Evolutionary conservation across 2,329 filamentous ascomycete species (phyloP), one percentile per base, ranked within the genome.

Genomic region (Macrophomina pseudophaseolina): DNA sequence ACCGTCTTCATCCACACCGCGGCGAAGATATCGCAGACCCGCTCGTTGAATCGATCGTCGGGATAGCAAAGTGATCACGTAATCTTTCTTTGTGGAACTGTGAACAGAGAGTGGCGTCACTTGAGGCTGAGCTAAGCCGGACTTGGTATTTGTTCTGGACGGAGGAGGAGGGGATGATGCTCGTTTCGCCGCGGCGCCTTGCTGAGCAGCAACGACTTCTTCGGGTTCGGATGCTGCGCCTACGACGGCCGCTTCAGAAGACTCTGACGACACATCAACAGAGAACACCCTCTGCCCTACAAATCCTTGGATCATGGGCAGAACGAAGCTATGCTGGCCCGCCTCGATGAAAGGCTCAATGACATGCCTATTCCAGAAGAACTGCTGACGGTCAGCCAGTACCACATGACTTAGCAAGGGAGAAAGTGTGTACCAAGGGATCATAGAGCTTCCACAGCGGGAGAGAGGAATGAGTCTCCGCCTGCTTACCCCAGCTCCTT

Each of bases 291-390:
- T 85, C 78, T 98, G 95, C 1, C 94, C 94, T 23, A 99, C 88
- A 72, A 98, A 99, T 0, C 95, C 95, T 79, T 98, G 95, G 79
- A 99, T 91, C 3, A 99, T 72, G 1, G 95, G 95, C 28, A 98
- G 80, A 1, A 91, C 84, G 64, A 97, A 85, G 0, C 83, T 82
- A 71, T 93, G 87, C 28, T 92, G 87, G 0, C 91, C 89, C n/a
- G 86, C 84, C 18, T 91, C 86, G 56, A 93, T 86, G 68, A 99
- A 93, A 0, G 91, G 89, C 33, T 85, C 80, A 32, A 92, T 81
- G 14, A 97, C 84, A 74, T 93, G 84, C 32, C 85, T 85, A 74
- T 99, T 99, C 94, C 95, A 99, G 77, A 97, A 98, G 78, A 90
- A 98, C 58, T 62, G n/a, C 2, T 35, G 5, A n/a, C 16, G 23